Evolutionary conservation across 1,139 yeast genomes (phyloP), one percentile per base, ranked within the genome.

Genomic region (Yamadazyma aaseri): DNA sequence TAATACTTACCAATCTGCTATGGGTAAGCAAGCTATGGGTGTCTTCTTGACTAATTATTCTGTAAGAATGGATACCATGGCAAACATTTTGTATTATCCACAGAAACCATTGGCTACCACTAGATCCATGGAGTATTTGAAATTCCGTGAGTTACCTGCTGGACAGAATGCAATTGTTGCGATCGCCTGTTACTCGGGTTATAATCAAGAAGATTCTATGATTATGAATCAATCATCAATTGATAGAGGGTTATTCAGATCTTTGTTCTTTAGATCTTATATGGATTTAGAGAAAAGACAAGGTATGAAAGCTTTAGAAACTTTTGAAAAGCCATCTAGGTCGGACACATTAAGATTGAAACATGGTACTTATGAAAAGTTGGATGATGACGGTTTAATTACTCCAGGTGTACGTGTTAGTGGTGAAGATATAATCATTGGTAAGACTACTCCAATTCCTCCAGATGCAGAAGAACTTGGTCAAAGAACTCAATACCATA

Each of bases 21-120:
- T 92, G 98, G 98, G 98, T 79, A 92, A 92, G 65, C 99, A 92
- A 69, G 99, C 99, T 40, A 92, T 92, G 98, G 99, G 99, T 58
- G 98, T 94, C n/a, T 90, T 87, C 63, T 74, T 92, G 55, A 92
- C 98, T 4, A 92, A 92, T 56, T 94, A 92, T 59, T 78, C 85
- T 36, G 96, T 90, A 33, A 86, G 99, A 69, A 92, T 92, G 98
- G 99, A 92, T 64, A 92, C 98, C 3, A 92, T 94, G 98, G 97
- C 98, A 11, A 92, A 92, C 53, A 90, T 92, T 53, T 73, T 92
- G 48, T 94, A 94, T 58, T 92, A 92, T 55, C 99, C 99, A 29
- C 99, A 92, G 61, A 94, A 92, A 61, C 98, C 99, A n/a, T 70
- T 92, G 56, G 99, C 97, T 33, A 94, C 97, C 21, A 92, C 98